Evolutionary conservation across 2,329 filamentous ascomycete species (phyloP), one percentile per base, ranked within the genome.

Genomic region (Neoascochyta sp.): DNA sequence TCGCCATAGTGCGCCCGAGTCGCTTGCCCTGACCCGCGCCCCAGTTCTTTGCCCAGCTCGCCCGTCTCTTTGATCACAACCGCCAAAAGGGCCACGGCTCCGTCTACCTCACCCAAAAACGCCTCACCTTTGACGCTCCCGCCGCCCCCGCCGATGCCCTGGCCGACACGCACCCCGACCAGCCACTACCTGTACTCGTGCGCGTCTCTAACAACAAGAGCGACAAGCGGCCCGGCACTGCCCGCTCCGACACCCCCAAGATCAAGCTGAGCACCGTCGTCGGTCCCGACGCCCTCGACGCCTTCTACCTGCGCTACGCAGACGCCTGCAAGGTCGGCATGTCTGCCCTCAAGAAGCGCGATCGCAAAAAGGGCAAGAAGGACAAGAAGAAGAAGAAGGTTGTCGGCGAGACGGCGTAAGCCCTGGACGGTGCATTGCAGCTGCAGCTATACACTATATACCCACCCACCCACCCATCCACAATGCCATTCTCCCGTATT

Each of bases 261-360:
- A 65, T 85, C 46, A 94, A 89, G 63, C 59, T 95, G 15, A 86
- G 86, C 3, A 96, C 92, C 0, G 64, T 95, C 0, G 88, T 96
- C 1, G 74, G 83, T 32, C 78, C 83, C 1, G 77, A 81, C 35
- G 78, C 83, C 4, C 62, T 96, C 8, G 88, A 93, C 31, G 69
- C 63, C 0, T 98, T 98, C 57, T 98, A 88, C 62, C 68, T 71
- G 16, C 74, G 78, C 29, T 98, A 96, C 67, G 89, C 88, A 13
- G 92, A 96, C 47, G 74, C 88, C 3, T 95, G 89, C 67, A 95
- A 94, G 69, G 70, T 74, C 0, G 87, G 88, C 5, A 95, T 96
- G 88, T 74, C 76, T 27, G 81, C 82, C 6, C 60, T 98, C 66
- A 96, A 95, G 77, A 95, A 94, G 59, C 76, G 92, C 48, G 90